Conservation (phyloP, 805 yeast species). For the Myxozyma neotropica region DNA sequence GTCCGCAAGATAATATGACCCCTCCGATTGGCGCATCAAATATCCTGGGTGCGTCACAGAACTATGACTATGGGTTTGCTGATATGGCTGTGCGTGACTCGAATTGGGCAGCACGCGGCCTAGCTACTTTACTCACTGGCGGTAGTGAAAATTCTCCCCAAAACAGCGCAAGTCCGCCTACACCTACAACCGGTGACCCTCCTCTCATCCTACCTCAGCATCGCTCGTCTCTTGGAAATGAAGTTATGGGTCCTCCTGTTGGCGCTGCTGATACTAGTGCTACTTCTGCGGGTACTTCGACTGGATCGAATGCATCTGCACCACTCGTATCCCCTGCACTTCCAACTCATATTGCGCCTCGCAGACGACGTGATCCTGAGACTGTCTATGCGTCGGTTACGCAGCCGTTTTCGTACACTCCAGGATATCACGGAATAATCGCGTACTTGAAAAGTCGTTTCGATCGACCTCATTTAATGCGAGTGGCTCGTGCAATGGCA, state of each 20-base stretch:
- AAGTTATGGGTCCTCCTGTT: conserved; percentile 9
- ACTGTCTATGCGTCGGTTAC: conserved; percentile 67
- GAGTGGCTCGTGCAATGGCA: conserved; percentile 86
- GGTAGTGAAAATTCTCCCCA: conserved; percentile 28
- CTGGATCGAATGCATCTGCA: background rate
- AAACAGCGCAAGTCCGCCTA: conserved; percentile 30
- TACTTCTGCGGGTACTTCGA: background rate
- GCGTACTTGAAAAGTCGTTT: conserved; percentile 73
- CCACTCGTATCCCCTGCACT: conserved; percentile 1
- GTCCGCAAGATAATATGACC: conserved; percentile 6
- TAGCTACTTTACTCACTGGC: conserved; percentile 29
- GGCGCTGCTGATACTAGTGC: background rate
- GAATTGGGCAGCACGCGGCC: conserved; percentile 32
- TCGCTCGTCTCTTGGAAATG: conserved; percentile 3
- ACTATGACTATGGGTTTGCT: conserved; percentile 21
- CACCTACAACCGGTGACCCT: conserved; percentile 16
- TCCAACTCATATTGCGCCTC: conserved; percentile 5
- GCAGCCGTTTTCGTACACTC: conserved; percentile 83
- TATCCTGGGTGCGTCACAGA: background rate
- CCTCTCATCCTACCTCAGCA: background rate
- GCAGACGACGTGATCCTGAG: conserved; percentile 29
- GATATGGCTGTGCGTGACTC: conserved; percentile 32
- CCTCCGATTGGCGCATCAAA: conserved; percentile 20
- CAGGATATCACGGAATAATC: conserved; percentile 83
- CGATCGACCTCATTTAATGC: conserved; percentile 66